Base-by-base conservation (phyloP, 352 stramenopile genomes). In the Pilasporangium apinafurcum region DNA sequence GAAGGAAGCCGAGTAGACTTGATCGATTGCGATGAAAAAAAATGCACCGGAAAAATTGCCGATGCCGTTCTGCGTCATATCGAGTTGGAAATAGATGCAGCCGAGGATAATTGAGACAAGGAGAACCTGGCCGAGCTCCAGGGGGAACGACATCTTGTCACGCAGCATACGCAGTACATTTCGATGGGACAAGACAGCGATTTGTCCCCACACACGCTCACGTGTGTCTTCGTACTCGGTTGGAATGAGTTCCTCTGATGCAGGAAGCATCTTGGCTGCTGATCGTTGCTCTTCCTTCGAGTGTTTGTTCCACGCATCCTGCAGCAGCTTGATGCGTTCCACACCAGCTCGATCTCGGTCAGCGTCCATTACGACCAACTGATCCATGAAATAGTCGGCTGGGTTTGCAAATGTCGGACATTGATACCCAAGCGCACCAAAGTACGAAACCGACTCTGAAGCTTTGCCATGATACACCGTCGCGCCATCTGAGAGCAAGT, bases 381-480 rank as follows among this genome's bases (percentile, higher is more conserved):
- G 62, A 34, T 62, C 55, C 62, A 72, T 72, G 26, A 68, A 72
- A 38, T 66, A 72, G 43, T 72, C 62, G 20, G 58, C 57, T 27
- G 58, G 62, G 47, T 68, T 72, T 54, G 62, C 68, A 43, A 68
- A 72, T 21, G 50, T 31, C 27, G 62, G 62, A 27, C 62, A 72
- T 30, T 65, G 58, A 27, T 48, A 44, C 0, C 58, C 58, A 13
- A 56, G 36, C 16, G 49, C 42, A 4, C 37, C 58, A 35, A 72
- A 72, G 38, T 68, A 60, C 33, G 38, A 28, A 26, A 68, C 58
- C 31, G 53, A 62, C 34, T 72, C 62, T n/a, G 57, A 48, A 7
- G 62, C 62, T 24, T 61, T 56, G n/a, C 61, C 61, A 27, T 65
- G 52, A 51, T 62, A 71, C 21, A 68, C 61, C 0, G 51, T 65